Base-by-base conservation (phyloP, 495 filamentous ascomycete species). In the Zalerion maritima region DNA sequence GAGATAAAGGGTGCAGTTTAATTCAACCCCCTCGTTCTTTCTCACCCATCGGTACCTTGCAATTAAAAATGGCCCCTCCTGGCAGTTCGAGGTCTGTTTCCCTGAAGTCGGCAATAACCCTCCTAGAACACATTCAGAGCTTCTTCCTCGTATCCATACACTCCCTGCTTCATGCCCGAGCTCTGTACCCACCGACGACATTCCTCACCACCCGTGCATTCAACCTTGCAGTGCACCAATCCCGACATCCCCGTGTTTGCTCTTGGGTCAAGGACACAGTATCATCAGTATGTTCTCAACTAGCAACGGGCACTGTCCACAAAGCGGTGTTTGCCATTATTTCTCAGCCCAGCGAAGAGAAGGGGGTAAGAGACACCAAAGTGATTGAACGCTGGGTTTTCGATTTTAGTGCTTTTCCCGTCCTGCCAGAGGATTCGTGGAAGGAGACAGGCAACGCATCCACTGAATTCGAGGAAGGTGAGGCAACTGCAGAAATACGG, bases 101-200 rank as follows among this genome's bases (percentile, higher is more conserved):
- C n/a, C n/a, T n/a, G n/a, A n/a, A n/a, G n/a, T n/a, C n/a, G n/a
- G n/a, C n/a, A n/a, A n/a, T n/a, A n/a, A n/a, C n/a, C n/a, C n/a
- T n/a, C n/a, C n/a, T n/a, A n/a, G n/a, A n/a, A n/a, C n/a, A n/a
- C n/a, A n/a, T n/a, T n/a, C n/a, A n/a, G n/a, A 62, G 72, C 49
- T 94, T 96, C 60, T 75, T 97, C 25, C 81, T 72, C 32, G 75
- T 89, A 23, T 75, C 81, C 39, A 80, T 87, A 47, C 89, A 97
- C 61, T 89, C 87, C 42, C 81, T 96, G 47, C 73, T 97, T 37
- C 91, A 81, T 58, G 72, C 86, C 38, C 79, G 89, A 34, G 50
- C 54, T 36, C 72, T 96, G 49, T 97, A 97, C 50, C 85, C 87
- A 0, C 53, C 59, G 29, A 50, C 67, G 14, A 80, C 84, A 26